phyloP scores from a whole-genome alignment of 495 filamentous ascomycete genomes.

The Penicillium crystallinum region DNA sequence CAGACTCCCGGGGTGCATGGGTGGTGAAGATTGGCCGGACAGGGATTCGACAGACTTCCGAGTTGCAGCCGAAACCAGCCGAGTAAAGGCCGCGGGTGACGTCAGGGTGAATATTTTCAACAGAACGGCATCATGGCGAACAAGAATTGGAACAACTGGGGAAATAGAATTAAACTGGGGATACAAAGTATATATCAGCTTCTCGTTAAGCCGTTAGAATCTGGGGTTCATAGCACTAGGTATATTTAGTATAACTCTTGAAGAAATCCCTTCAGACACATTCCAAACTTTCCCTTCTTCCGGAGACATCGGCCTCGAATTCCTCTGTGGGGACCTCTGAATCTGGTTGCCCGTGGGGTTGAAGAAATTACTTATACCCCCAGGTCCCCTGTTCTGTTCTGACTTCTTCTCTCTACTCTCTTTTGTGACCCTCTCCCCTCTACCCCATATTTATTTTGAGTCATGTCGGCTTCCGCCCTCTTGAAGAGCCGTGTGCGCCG shows the following conservation, averaged over 20 bases:
- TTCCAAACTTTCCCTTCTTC: constrained; percentile 16
- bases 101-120: constrained; percentile 7
- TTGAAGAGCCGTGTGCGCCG: constrained; percentile 70
- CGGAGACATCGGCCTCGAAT: constrained; percentile 3
- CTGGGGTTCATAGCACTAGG: too few species aligned
- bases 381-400: constrained; percentile 8
- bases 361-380: constrained; percentile 23
- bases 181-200: too few species aligned
- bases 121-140: background rate
- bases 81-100: constrained; percentile 1
- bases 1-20: background rate
- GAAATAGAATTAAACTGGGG: background rate
- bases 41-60: background rate
- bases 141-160: background rate
- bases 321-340: constrained; percentile 3
- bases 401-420: constrained; percentile 6
- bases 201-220: too few species aligned
- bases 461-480: constrained; percentile 61
- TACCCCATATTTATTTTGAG: constrained; percentile 2
- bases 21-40: background rate
- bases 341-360: constrained; percentile 12
- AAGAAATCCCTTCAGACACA: too few species aligned
- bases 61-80: background rate
- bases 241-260: too few species aligned
- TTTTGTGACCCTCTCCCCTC: constrained; percentile 10